Evolutionary conservation across 257 asterid species (phyloP).

Genomic region (Scutellaria galericulata): DNA sequence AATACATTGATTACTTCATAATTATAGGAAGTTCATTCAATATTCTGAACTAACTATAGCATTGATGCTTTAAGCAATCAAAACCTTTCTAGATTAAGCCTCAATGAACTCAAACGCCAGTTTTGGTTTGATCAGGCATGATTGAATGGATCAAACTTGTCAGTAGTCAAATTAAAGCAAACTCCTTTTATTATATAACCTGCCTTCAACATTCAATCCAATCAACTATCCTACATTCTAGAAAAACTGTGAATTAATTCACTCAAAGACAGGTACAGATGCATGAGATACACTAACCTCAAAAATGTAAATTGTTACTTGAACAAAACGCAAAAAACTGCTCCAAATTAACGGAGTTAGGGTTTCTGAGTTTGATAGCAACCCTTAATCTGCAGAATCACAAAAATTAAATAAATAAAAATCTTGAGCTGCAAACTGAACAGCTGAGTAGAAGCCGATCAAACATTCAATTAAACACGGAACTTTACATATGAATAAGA

Average conservation of each 20-base stretch:
- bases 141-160: neutral
- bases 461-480: constrained; percentile 16
- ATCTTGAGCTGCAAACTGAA: constrained; percentile 7
- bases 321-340: constrained; percentile 10
- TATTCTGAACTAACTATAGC: neutral
- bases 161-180: constrained; percentile 14
- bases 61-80: neutral
- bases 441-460: constrained; percentile 1
- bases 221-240: neutral
- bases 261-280: neutral
- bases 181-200: neutral
- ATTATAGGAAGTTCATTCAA: neutral
- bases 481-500: neutral
- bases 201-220: neutral
- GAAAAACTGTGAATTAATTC: constrained; percentile 12
- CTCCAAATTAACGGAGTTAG: constrained; percentile 3
- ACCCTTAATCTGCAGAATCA: constrained; percentile 34
- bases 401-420: neutral
- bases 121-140: neutral
- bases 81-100: neutral
- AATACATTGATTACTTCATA: neutral
- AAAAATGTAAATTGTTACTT: neutral
- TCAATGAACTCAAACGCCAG: neutral
- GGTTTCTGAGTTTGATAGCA: constrained; percentile 31
- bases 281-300: constrained; percentile 34